Evolutionary conservation across 2,329 filamentous ascomycete genomes (phyloP).

Genomic region (Alternaria ventricosa): DNA sequence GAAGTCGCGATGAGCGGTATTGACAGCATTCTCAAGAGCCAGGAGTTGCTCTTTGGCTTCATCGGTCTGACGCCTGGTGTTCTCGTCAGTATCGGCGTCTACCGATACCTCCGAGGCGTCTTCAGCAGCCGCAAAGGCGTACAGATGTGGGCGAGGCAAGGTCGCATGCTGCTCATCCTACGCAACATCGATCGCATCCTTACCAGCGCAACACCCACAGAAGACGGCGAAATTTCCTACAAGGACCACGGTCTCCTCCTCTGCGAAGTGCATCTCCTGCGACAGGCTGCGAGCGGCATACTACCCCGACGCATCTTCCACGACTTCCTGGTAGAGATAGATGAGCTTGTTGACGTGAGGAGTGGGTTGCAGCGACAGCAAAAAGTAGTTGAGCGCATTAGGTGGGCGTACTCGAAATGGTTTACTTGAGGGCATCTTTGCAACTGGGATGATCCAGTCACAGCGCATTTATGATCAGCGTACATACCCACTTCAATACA

Average conservation of each 20-base stretch:
- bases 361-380: constrained; percentile 79
- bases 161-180: constrained; percentile 76
- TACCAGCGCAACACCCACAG: constrained; percentile 61
- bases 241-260: constrained; percentile 91
- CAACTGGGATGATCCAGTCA: not conserved
- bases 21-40: constrained; percentile 90
- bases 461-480: not conserved
- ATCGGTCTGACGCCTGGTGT: constrained; percentile 91
- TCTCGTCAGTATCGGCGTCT: constrained; percentile 78
- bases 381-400: constrained; percentile 79
- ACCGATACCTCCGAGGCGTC: constrained; percentile 72
- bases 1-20: constrained; percentile 97
- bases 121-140: constrained; percentile 76
- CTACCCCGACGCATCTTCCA: constrained; percentile 77
- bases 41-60: constrained; percentile 97
- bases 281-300: constrained; percentile 69
- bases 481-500: constrained; percentile 3
- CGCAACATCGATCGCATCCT: constrained; percentile 83
- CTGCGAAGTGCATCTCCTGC: constrained; percentile 85
- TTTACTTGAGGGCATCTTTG: constrained; percentile 34
- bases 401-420: constrained; percentile 90
- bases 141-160: constrained; percentile 68
- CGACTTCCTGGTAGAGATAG: constrained; percentile 88
- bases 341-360: constrained; percentile 81
- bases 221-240: constrained; percentile 80